Evolutionary conservation across 2,329 filamentous ascomycete species (phyloP).

Genomic region (Alternaria gansuensis): DNA sequence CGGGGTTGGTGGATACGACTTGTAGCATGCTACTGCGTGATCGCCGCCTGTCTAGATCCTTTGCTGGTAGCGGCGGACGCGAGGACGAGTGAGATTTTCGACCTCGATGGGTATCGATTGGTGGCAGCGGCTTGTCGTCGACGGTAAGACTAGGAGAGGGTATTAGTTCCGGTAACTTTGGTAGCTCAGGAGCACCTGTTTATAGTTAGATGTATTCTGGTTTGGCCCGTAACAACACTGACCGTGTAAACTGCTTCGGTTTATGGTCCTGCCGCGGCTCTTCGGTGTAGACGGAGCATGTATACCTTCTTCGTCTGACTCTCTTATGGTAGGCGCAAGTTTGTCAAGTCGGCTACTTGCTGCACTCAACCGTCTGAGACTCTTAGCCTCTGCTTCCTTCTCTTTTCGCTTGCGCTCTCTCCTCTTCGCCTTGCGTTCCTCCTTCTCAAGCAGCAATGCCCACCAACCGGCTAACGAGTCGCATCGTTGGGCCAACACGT

Average conservation of each 20-base stretch:
- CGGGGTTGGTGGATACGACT: constrained; percentile 75
- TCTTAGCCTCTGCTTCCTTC: constrained; percentile 81
- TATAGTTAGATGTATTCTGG: constrained; percentile 49
- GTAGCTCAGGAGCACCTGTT: constrained; percentile 71
- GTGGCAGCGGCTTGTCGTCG: constrained; percentile 65
- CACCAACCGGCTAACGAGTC: constrained; percentile 95
- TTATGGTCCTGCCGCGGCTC: constrained; percentile 78
- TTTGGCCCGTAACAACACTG: constrained; percentile 15
- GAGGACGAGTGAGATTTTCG: constrained; percentile 81
- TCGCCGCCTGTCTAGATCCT: constrained; percentile 73
- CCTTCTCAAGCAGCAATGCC: constrained; percentile 92
- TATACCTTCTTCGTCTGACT: constrained; percentile 78
- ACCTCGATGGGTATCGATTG: constrained; percentile 80
- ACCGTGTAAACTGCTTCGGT: constrained; percentile 67
- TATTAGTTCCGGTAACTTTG: constrained; percentile 73
- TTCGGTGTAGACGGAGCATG: constrained; percentile 66
- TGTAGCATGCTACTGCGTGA: constrained; percentile 87
- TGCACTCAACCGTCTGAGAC: constrained; percentile 81
- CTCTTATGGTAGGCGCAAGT: constrained; percentile 77
- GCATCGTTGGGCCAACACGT: constrained; percentile 87
- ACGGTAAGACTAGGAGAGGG: constrained; percentile 53
- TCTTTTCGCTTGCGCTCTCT: constrained; percentile 86
- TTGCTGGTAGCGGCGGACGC: constrained; percentile 83
- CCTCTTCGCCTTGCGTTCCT: constrained; percentile 83
- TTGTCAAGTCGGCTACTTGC: constrained; percentile 87